Evolutionary conservation across 75 land plant species (phyloP).

Genomic region (Selaginella moellendorffii): DNA sequence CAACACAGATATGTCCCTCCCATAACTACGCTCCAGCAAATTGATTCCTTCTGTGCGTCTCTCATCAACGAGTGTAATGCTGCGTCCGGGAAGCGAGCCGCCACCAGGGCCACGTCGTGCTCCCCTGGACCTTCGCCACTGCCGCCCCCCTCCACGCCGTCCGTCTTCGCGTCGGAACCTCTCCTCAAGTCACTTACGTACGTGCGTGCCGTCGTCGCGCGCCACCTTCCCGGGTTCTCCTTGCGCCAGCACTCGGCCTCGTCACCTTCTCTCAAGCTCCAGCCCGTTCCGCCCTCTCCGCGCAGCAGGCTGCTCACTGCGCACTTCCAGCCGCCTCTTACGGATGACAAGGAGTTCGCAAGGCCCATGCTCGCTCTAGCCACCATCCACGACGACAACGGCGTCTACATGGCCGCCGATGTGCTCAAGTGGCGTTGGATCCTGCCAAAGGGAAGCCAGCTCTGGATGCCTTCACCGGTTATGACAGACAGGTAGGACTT

Average conservation of each 20-base stretch:
- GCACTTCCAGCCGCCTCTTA: no score
- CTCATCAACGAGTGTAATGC: constrained; percentile 66
- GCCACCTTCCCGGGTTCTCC: constrained; percentile 54
- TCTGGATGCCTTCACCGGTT: constrained; percentile 35
- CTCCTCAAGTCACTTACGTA: constrained; percentile 85
- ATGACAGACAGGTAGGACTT: constrained; percentile 48
- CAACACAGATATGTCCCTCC: constrained; percentile 61
- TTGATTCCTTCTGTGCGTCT: constrained; percentile 80
- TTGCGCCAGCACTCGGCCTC: constrained; percentile 22
- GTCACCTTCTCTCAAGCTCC: constrained; percentile 3
- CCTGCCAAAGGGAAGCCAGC: constrained; percentile 31
- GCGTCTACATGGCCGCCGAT: constrained; percentile 48
- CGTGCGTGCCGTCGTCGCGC: constrained; percentile 75
- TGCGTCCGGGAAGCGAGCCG: constrained; percentile 11
- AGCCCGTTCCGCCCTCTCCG: background rate
- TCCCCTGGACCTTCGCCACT: constrained; percentile 4
- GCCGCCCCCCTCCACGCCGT: constrained; percentile 33
- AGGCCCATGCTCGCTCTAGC: background rate
- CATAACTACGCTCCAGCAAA: constrained; percentile 64
- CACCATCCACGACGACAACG: constrained; percentile 5
- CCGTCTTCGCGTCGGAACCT: constrained; percentile 65
- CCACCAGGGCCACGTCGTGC: constrained; percentile 22
- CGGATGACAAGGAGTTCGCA: background rate
- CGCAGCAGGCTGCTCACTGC: background rate
- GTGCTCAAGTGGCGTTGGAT: constrained; percentile 76